Conservation (phyloP, 441 rosid genomes). For the Mallotus japonicus region DNA sequence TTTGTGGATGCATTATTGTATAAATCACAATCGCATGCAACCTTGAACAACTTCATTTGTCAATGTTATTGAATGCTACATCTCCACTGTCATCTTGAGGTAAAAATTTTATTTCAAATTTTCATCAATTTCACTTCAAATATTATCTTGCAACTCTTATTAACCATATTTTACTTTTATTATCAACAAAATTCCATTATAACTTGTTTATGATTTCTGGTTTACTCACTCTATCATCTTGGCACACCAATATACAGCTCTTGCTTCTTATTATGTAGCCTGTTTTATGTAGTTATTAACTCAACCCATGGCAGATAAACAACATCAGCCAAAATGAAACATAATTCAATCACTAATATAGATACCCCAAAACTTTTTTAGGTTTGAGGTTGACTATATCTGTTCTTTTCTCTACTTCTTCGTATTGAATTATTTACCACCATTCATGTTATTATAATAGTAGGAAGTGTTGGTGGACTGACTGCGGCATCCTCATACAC, state of each 20-base stretch:
- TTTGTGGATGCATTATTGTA: neutral
- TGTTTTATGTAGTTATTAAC: neutral
- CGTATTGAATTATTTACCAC: neutral
- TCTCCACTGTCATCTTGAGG: neutral
- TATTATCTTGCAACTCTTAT: neutral
- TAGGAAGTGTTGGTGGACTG: slow-evolving; percentile 31
- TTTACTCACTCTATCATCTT: neutral
- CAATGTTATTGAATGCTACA: neutral
- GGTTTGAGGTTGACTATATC: neutral
- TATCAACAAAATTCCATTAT: neutral
- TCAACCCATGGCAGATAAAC: neutral
- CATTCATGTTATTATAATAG: neutral
- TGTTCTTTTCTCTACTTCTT: neutral
- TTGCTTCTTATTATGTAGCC: neutral
- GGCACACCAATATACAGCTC: neutral
- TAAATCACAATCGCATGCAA: neutral
- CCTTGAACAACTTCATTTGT: neutral
- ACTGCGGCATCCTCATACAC: slow-evolving; percentile 66
- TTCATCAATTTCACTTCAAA: neutral
- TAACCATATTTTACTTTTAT: slow-evolving; percentile 3
- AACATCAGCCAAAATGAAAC: neutral
- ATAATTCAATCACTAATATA: neutral
- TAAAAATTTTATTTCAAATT: neutral
- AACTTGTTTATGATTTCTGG: neutral
- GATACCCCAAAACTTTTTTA: neutral